Evolutionary conservation across 306 rosid species (phyloP).

Genomic region (Senna tora): DNA sequence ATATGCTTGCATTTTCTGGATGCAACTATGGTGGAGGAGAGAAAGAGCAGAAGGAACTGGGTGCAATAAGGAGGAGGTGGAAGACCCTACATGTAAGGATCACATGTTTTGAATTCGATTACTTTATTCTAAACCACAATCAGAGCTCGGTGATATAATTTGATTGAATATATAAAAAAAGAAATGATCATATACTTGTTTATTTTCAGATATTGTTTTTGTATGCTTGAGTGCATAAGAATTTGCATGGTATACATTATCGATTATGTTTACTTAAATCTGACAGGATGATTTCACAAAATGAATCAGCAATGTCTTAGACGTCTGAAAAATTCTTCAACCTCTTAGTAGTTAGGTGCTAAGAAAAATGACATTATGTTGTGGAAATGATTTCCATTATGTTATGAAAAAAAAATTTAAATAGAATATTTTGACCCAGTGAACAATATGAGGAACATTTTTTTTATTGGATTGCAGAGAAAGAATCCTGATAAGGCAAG

Average conservation of each 20-base stretch:
- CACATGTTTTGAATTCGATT: slow-evolving; percentile 26
- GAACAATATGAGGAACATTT: slow-evolving; percentile 28
- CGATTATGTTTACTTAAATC: not conserved
- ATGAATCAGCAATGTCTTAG: slow-evolving; percentile 26
- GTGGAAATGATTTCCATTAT: slow-evolving; percentile 20
- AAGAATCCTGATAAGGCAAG: slow-evolving; percentile 92
- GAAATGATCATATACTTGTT: slow-evolving; percentile 1
- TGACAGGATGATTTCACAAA: slow-evolving; percentile 20
- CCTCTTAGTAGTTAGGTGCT: slow-evolving; percentile 13
- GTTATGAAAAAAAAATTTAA: slow-evolving; percentile 12
- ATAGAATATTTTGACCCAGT: not conserved
- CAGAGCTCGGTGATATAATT: slow-evolving; percentile 22
- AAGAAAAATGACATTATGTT: slow-evolving; percentile 8
- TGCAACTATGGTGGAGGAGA: slow-evolving; percentile 99
- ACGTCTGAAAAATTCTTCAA: slow-evolving; percentile 18
- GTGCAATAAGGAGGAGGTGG: slow-evolving; percentile 94
- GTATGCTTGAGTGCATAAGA: slow-evolving; percentile 15
- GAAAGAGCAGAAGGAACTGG: slow-evolving; percentile 81
- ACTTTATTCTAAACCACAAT: slow-evolving; percentile 13
- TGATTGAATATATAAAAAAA: slow-evolving; percentile 1
- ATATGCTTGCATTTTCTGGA: slow-evolving; percentile 99
- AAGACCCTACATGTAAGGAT: slow-evolving; percentile 89
- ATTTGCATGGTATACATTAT: not conserved
- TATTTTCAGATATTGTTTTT: slow-evolving; percentile 5
- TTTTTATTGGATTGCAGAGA: slow-evolving; percentile 57